Base-by-base conservation (phyloP, 805 yeast genomes). In the Schizosaccharomyces octosporus region DNA sequence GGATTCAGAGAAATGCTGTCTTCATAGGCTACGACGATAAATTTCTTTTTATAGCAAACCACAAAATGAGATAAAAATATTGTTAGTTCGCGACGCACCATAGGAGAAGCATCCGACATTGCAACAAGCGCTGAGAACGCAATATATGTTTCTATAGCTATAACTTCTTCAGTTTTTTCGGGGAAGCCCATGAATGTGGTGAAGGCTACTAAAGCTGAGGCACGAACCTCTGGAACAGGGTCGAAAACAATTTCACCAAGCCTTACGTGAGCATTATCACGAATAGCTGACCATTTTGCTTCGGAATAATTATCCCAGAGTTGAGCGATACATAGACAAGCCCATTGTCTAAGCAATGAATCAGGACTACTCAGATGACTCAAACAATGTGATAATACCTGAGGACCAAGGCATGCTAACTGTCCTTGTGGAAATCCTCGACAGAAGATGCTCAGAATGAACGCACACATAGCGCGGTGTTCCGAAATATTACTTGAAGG, bases 401-500 rank as follows among this genome's bases (percentile, higher is more conserved):
- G 94, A 5, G 83, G 75, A 4, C 85, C 83, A 65, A 85, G 81
- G 64, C 95, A 83, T 39, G 85, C 75, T 62, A 85, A 78, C 68
- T 88, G 95, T 0, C 95, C 97, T 62, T 79, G 78, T 59, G 79
- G 79, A 71, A 81, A 86, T 59, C 85, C 94, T 64, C 85, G 79
- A 54, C 88, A 84, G 72, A 93, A 90, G 64, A 89, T 76, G 0
- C 96, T 79, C 32, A 90, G 73, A 19, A 93, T 87, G 68, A 93
- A 87, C 0, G 95, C 94, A 72, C 97, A 85, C 87, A 90, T 86
- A 0, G 97, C 97, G 69, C 87, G 83, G 68, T 90, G 96, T 66
- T 87, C 95, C 66, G 84, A 87, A 62, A 81, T 80, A 7, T 78
- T 65, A 11, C 51, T 43, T 17, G 54, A 41, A 31, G 61, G 61